These are phyloP conservation scores for Syzygium grande DNA, from an alignment of 345 rosid genomes.

Conservation along the genomic window DNA sequence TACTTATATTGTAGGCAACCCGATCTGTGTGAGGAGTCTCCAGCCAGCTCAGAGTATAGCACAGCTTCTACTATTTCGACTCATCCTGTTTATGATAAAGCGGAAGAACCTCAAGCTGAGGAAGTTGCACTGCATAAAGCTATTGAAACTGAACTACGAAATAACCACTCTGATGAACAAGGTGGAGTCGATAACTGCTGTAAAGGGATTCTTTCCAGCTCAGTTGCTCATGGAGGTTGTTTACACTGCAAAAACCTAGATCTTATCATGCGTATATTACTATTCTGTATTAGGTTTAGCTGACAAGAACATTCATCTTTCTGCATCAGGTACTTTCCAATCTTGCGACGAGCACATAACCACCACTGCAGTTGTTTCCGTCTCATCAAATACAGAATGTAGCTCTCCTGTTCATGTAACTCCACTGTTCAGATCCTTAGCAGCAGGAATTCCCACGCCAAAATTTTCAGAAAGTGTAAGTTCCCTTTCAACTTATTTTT, in stretches of 20 bases:
- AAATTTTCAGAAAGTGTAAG: slow-evolving; percentile 98
- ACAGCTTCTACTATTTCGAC: slow-evolving; percentile 66
- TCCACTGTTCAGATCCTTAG: slow-evolving; percentile 92
- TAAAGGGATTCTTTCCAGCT: slow-evolving; percentile 27
- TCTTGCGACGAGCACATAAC: slow-evolving; percentile 33
- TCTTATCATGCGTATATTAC: background rate
- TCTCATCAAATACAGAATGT: slow-evolving; percentile 42
- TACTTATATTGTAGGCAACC: slow-evolving; percentile 52
- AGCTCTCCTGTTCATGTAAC: slow-evolving; percentile 84
- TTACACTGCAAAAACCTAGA: background rate
- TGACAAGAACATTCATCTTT: background rate
- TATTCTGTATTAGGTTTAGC: background rate
- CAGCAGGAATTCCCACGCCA: slow-evolving; percentile 97
- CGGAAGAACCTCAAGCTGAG: slow-evolving; percentile 34
- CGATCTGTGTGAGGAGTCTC: slow-evolving; percentile 66
- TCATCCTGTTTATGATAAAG: slow-evolving; percentile 27
- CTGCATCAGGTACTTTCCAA: slow-evolving; percentile 31
- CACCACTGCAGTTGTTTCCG: slow-evolving; percentile 28
- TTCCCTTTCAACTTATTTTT: background rate
- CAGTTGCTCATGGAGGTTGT: slow-evolving; percentile 40
- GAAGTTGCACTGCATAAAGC: slow-evolving; percentile 15
- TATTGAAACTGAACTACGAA: slow-evolving; percentile 16
- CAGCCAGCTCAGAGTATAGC: slow-evolving; percentile 84
- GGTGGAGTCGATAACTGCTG: slow-evolving; percentile 12
- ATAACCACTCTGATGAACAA: slow-evolving; percentile 14